Evolutionary conservation across 2,329 filamentous ascomycete genomes (phyloP).

Genomic region (Lachnellula occidentalis): DNA sequence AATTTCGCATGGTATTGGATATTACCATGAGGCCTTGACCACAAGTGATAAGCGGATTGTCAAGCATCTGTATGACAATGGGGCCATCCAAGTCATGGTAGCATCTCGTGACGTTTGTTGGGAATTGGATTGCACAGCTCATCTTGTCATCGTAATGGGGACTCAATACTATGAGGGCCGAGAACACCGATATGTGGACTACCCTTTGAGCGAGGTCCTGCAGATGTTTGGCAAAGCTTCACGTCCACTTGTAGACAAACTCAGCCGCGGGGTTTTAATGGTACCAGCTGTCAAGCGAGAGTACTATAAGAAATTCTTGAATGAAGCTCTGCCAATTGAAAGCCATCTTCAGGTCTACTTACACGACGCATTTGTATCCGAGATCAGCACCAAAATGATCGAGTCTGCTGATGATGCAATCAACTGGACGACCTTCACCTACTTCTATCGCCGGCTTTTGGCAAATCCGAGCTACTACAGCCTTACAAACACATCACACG

Average conservation of each 20-base stretch:
- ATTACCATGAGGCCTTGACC: slow-evolving; percentile 92
- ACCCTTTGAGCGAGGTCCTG: slow-evolving; percentile 85
- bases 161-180: slow-evolving; percentile 96
- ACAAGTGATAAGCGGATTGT: slow-evolving; percentile 89
- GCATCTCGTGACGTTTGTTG: slow-evolving; percentile 88
- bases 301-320: slow-evolving; percentile 98
- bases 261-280: slow-evolving; percentile 91
- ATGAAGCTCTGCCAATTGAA: slow-evolving; percentile 92
- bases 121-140: slow-evolving; percentile 83
- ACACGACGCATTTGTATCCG: slow-evolving; percentile 93
- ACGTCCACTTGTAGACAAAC: slow-evolving; percentile 69
- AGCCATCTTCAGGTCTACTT: slow-evolving; percentile 88
- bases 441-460: slow-evolving; percentile 91
- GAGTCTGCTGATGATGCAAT: slow-evolving; percentile 94
- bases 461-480: slow-evolving; percentile 97
- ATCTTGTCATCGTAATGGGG: slow-evolving; percentile 93
- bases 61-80: slow-evolving; percentile 76
- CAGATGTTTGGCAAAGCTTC: slow-evolving; percentile 98
- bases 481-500: slow-evolving; percentile 79
- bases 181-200: slow-evolving; percentile 96
- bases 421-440: slow-evolving; percentile 97
- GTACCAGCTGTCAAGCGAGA: slow-evolving; percentile 89
- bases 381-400: slow-evolving; percentile 94
- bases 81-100: slow-evolving; percentile 66
- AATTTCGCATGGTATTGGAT: slow-evolving; percentile 88